A percentile compares a stretch with the other conserved stretches of the same genome.
These are phyloP conservation scores for Thermothielavioides terrestris DNA, from an alignment of 495 filamentous ascomycete species.

Conservation along the genomic window DNA sequence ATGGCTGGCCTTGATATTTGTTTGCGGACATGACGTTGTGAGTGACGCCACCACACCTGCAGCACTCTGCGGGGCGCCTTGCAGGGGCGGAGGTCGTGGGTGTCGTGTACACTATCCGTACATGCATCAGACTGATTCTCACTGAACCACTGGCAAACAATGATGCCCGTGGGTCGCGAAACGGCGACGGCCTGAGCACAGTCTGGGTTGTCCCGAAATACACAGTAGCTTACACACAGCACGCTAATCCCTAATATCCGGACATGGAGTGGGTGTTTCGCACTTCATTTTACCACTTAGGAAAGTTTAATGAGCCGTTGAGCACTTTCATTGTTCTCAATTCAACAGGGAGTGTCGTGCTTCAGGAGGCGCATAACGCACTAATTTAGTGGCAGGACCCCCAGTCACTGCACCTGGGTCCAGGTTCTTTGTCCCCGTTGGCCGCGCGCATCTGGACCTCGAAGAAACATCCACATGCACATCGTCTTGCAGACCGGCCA, in stretches of 20 bases:
- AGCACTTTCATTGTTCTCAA: no score
- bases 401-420: slow-evolving; percentile 6
- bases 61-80: no score
- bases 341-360: background rate
- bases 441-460: slow-evolving; percentile 4
- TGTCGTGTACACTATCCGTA: no score
- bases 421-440: background rate
- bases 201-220: no score
- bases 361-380: background rate
- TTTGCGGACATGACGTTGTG: background rate
- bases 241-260: no score
- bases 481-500: background rate
- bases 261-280: no score
- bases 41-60: background rate
- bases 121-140: no score
- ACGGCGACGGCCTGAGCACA: no score
- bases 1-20: background rate
- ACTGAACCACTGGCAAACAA: no score
- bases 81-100: no score
- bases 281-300: background rate
- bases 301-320: slow-evolving; percentile 9
- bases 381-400: slow-evolving; percentile 5
- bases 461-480: slow-evolving; percentile 13
- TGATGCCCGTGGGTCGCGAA: no score
- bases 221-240: no score